Evolutionary conservation across 768 basidiomycete genomes (phyloP).

Genomic region (Multifurca ochricompacta): DNA sequence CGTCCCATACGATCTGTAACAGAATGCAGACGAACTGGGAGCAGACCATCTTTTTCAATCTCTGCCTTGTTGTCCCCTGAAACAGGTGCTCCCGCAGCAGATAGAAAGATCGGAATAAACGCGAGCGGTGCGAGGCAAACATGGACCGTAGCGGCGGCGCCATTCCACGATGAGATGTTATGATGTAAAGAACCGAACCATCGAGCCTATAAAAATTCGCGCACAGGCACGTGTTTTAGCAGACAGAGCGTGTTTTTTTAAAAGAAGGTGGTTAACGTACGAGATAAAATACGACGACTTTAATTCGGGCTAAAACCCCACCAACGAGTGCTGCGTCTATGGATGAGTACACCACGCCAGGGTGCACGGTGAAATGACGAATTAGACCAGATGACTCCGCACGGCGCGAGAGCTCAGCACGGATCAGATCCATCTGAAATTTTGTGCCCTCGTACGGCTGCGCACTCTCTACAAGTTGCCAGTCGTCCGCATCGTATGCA

Average conservation of each 20-base stretch:
- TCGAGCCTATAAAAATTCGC: slow-evolving; percentile 48
- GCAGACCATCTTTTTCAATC: slow-evolving; percentile 12
- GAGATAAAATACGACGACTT: slow-evolving; percentile 52
- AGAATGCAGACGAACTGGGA: slow-evolving; percentile 46
- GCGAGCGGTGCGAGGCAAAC: slow-evolving; percentile 51
- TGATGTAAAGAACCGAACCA: slow-evolving; percentile 60
- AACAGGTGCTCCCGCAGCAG: neutral
- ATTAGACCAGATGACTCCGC: slow-evolving; percentile 28
- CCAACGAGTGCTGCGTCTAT: slow-evolving; percentile 44
- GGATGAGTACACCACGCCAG: slow-evolving; percentile 62
- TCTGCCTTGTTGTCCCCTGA: slow-evolving; percentile 18
- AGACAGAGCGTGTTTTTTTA: slow-evolving; percentile 14
- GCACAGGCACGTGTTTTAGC: neutral
- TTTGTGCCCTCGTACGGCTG: slow-evolving; percentile 67
- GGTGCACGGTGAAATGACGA: slow-evolving; percentile 59
- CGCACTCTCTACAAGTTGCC: slow-evolving; percentile 55
- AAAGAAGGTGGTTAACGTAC: slow-evolving; percentile 35
- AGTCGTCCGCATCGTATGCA: slow-evolving; percentile 56
- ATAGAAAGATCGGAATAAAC: slow-evolving; percentile 36
- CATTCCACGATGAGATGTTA: slow-evolving; percentile 51
- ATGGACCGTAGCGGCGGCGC: slow-evolving; percentile 60
- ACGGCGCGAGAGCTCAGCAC: slow-evolving; percentile 43
- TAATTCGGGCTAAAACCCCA: slow-evolving; percentile 39
- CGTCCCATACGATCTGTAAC: slow-evolving; percentile 50
- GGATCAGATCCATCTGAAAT: slow-evolving; percentile 69